Evolutionary conservation across 106 monocot genomes (phyloP).

Genomic region (Dendrobium chrysotoxum): DNA sequence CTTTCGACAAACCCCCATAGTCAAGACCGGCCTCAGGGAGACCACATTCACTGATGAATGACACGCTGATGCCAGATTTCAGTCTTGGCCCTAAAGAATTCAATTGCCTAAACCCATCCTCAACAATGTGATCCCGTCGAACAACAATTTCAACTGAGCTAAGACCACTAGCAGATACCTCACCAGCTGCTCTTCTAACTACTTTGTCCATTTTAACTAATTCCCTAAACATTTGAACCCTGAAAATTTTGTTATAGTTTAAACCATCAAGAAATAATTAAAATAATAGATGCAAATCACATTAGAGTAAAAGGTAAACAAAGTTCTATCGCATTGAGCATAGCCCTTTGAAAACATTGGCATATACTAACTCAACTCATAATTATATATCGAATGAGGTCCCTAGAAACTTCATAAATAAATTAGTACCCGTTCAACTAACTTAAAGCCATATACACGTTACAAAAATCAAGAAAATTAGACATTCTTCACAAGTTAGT

Average conservation of each 20-base stretch:
- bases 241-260: conserved; percentile 14
- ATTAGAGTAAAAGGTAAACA: not conserved
- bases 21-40: conserved; percentile 95
- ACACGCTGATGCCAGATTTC: conserved; percentile 74
- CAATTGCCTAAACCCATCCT: conserved; percentile 84
- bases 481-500: not conserved
- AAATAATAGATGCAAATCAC: not conserved
- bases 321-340: not conserved
- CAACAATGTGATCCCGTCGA: conserved; percentile 77
- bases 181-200: conserved; percentile 53
- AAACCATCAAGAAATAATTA: not conserved
- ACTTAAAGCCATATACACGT: not conserved
- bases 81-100: conserved; percentile 69
- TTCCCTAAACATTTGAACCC: conserved; percentile 92
- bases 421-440: not conserved
- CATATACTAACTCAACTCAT: not conserved
- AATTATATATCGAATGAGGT: not conserved
- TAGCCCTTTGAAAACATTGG: too few relatives aligned
- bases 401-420: too few relatives aligned
- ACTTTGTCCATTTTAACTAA: conserved; percentile 76
- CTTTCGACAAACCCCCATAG: conserved; percentile 91
- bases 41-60: conserved; percentile 82
- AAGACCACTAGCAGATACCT: conserved; percentile 46
- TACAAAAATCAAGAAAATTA: not conserved
- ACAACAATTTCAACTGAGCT: conserved; percentile 61